Evolutionary conservation across 2,329 filamentous ascomycete species (phyloP).

Genomic region (Escovopsis sp.): DNA sequence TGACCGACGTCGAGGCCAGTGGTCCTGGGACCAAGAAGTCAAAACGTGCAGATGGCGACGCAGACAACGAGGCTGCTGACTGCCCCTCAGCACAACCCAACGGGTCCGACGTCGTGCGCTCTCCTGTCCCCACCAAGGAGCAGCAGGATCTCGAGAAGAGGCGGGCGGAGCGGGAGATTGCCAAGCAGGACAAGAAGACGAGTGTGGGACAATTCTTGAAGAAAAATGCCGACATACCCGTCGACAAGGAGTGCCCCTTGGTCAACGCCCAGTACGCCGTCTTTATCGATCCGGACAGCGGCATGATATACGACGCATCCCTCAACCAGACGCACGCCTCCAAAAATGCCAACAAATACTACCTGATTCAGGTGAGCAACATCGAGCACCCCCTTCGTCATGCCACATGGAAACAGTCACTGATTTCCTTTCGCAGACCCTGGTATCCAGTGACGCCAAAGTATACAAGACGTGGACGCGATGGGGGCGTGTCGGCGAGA

Average conservation of each 20-base stretch:
- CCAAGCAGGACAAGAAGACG: constrained; percentile 20
- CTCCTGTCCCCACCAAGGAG: constrained; percentile 11
- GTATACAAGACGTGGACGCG: constrained; percentile 54
- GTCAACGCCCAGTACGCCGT: constrained; percentile 30
- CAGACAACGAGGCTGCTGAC: constrained; percentile 10
- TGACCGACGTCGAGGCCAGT: constrained; percentile 2
- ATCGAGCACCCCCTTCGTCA: neutral
- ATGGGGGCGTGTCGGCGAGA: constrained; percentile 64
- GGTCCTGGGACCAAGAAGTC: constrained; percentile 4
- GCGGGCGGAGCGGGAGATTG: constrained; percentile 11
- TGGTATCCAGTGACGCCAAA: constrained; percentile 21
- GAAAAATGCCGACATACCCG: constrained; percentile 30
- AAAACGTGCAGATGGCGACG: constrained; percentile 12
- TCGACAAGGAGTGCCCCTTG: constrained; percentile 32
- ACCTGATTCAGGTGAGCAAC: constrained; percentile 48
- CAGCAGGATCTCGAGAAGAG: constrained; percentile 11
- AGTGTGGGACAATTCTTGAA: constrained; percentile 32
- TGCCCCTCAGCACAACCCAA: constrained; percentile 16
- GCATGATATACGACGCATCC: constrained; percentile 62
- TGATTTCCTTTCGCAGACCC: constrained; percentile 1
- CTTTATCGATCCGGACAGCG: constrained; percentile 45
- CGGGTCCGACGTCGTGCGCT: constrained; percentile 14
- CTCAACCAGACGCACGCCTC: constrained; percentile 63
- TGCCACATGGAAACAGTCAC: neutral
- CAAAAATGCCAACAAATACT: constrained; percentile 73